These are phyloP conservation scores for Cercospora janseana DNA, from an alignment of 2,329 filamentous ascomycete genomes.

Conservation along the genomic window DNA sequence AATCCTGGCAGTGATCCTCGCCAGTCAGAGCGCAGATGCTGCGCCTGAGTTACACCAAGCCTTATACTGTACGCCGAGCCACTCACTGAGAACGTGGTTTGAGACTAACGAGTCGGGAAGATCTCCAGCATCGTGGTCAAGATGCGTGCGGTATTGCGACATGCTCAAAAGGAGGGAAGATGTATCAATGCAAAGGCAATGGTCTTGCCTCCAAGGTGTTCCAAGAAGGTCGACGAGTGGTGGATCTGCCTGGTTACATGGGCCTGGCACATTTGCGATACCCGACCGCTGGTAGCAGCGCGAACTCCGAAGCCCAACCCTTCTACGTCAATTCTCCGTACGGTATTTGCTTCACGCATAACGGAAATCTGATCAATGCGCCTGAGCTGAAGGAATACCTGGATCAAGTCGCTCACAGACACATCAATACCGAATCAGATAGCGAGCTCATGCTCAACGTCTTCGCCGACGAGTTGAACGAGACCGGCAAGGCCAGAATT, in stretches of 20 bases:
- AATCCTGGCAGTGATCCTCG: conserved; percentile 51
- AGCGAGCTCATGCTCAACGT: conserved; percentile 86
- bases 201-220: conserved; percentile 86
- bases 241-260: conserved; percentile 79
- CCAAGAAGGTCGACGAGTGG: conserved; percentile 70
- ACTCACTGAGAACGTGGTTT: background rate
- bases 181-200: conserved; percentile 88
- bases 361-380: conserved; percentile 85
- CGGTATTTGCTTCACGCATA: conserved; percentile 77
- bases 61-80: conserved; percentile 31
- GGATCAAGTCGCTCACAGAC: conserved; percentile 74
- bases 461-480: conserved; percentile 77
- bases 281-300: conserved; percentile 81
- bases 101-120: conserved; percentile 14
- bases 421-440: conserved; percentile 88
- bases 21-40: conserved; percentile 41
- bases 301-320: conserved; percentile 82
- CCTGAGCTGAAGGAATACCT: conserved; percentile 67
- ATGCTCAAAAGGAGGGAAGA: conserved; percentile 70
- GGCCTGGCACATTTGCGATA: conserved; percentile 84
- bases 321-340: conserved; percentile 89
- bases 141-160: conserved; percentile 85
- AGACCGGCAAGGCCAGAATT: conserved; percentile 76
- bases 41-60: conserved; percentile 41
- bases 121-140: conserved; percentile 65